Base-by-base conservation (phyloP, 2,329 filamentous ascomycete species). In the Aspergillus ustus region DNA sequence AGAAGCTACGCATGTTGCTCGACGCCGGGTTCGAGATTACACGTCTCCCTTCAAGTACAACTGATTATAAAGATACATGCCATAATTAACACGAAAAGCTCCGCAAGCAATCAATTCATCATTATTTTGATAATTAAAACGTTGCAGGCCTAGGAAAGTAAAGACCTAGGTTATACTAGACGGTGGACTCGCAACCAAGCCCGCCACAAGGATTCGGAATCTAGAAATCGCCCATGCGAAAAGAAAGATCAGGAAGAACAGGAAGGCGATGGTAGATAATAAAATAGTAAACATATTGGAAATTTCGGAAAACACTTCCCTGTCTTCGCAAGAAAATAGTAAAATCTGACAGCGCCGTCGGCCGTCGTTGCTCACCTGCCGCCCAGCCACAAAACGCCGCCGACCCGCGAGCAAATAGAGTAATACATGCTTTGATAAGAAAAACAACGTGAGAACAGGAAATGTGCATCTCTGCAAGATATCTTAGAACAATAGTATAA, bases 331-430 rank as follows among this genome's bases (percentile, higher is more conserved):
- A 61, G 60, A 60, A 62, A 50, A 62, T 52, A 66, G 61, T 57
- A 63, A 54, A 66, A 52, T 44, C 20, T 34, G 63, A 67, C 66
- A 66, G 65, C 66, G 66, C 68, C 67, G 64, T 69, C 66, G 66
- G 54, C 69, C 68, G 58, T 65, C 66, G 59, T 66, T 60, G 66
- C 62, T 69, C 60, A 58, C 61, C 65, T 56, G 55, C 60, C 63
- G 63, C 64, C 64, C 63, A 63, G 52, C 63, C 67, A 69, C 56
- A 61, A 52, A 70, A 70, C 34, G 40, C 54, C 67, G 69, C 69
- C 69, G 52, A 60, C 59, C 60, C 61, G 58, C 59, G 46, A 61
- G 49, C 54, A 65, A 65, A 34, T 53, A 15, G 34, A 40, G 40
- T 19, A 53, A 60, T 63, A 67, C 63, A 67, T 67, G 61, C 54